Evolutionary conservation across 2,329 filamentous ascomycete species (phyloP).

Genomic region (Akanthomyces uredinophilus): DNA sequence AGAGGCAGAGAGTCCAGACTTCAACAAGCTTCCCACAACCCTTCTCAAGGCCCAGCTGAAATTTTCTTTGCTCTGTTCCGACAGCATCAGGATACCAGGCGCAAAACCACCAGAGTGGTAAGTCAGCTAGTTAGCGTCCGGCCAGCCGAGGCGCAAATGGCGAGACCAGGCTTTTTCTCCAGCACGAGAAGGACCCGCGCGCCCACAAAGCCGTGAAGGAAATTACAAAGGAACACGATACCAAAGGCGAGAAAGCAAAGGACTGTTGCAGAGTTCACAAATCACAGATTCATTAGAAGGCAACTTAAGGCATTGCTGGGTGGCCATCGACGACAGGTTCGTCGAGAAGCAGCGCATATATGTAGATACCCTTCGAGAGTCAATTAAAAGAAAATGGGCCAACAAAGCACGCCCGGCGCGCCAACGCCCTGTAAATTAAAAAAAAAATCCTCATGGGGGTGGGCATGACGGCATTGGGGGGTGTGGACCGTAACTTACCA

Average conservation of each 20-base stretch:
- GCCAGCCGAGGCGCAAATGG: neutral
- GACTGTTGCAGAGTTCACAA: no score
- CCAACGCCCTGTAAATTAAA: slow-evolving; percentile 10
- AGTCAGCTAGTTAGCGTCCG: neutral
- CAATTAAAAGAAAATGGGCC: no score
- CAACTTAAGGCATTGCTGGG: no score
- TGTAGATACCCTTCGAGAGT: no score
- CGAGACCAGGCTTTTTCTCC: neutral
- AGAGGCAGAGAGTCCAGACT: neutral
- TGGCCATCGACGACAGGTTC: no score
- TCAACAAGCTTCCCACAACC: neutral
- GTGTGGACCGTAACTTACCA: neutral
- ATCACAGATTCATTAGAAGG: no score
- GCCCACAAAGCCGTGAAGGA: neutral
- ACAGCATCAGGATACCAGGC: neutral
- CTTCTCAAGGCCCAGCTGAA: neutral
- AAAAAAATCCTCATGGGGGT: neutral
- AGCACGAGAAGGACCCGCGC: neutral
- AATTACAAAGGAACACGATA: neutral
- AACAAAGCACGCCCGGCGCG: neutral
- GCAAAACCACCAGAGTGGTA: neutral
- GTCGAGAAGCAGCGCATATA: no score
- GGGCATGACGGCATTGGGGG: neutral
- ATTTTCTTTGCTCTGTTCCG: no score
- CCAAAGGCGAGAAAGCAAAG: no score